phyloP scores from a whole-genome alignment of 805 yeast species.

The Myxozyma geophila region DNA sequence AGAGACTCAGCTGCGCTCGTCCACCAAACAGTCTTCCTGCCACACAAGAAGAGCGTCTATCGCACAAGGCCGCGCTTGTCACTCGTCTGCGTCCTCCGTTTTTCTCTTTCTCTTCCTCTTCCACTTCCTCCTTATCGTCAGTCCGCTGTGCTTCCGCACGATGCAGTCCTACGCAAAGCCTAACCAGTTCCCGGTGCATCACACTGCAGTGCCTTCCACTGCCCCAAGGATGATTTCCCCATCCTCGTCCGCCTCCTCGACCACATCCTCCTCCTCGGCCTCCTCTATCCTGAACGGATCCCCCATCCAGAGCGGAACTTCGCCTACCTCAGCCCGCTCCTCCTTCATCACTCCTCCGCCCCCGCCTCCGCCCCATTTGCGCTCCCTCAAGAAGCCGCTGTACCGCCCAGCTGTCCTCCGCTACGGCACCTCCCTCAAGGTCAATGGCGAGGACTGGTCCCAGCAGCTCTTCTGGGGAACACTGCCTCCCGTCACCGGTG shows the following conservation, averaged over 20 bases:
- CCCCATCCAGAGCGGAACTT: constrained; percentile 21
- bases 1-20: neutral
- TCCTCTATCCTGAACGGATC: constrained; percentile 18
- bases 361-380: constrained; percentile 64
- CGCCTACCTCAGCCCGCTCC: constrained; percentile 31
- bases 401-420: constrained; percentile 89
- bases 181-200: neutral
- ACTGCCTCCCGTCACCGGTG: constrained; percentile 36
- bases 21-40: neutral
- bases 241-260: constrained; percentile 28
- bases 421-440: constrained; percentile 45
- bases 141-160: neutral
- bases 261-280: constrained; percentile 30
- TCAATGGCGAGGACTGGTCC: constrained; percentile 37
- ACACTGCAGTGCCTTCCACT: neutral
- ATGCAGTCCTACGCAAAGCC: neutral
- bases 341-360: constrained; percentile 30
- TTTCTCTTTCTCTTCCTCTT: neutral
- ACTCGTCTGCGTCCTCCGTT: constrained; percentile 1
- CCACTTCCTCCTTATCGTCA: neutral
- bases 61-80: constrained; percentile 1
- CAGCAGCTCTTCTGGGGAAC: constrained; percentile 36
- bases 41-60: neutral
- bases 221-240: constrained; percentile 22
- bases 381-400: constrained; percentile 81